These are phyloP conservation scores for Leptodermis oblonga DNA, from an alignment of 257 asterid species.

Conservation along the genomic window DNA sequence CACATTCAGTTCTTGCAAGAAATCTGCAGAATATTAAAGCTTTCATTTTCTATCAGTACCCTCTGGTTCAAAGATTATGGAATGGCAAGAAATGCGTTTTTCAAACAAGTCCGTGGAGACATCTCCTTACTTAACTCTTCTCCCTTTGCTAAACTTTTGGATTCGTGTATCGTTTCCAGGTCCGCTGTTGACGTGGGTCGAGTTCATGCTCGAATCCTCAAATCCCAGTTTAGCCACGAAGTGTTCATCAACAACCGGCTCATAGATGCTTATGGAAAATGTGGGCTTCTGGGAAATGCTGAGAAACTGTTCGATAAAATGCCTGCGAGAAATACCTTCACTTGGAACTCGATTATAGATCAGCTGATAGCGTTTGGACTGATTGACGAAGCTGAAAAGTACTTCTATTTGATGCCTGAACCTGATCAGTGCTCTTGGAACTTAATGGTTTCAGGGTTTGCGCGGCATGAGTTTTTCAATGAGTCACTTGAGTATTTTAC, in stretches of 20 bases:
- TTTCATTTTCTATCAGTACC: too few species aligned
- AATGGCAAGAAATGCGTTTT: slow-evolving; percentile 4
- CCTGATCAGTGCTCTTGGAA: slow-evolving; percentile 19
- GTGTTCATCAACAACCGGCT: slow-evolving; percentile 11
- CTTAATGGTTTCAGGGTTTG: slow-evolving; percentile 14
- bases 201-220: slow-evolving; percentile 1
- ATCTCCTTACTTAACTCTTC: slow-evolving; percentile 7
- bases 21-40: too few species aligned
- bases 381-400: slow-evolving; percentile 3
- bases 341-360: slow-evolving; percentile 15
- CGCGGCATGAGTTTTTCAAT: slow-evolving; percentile 1
- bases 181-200: slow-evolving; percentile 3
- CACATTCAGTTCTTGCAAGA: too few species aligned
- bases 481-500: slow-evolving; percentile 8
- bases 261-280: slow-evolving; percentile 12
- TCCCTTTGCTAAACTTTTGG: slow-evolving; percentile 10
- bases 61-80: slow-evolving; percentile 17
- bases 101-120: slow-evolving; percentile 8
- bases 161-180: slow-evolving; percentile 3
- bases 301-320: slow-evolving; percentile 6
- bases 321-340: slow-evolving; percentile 9
- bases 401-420: slow-evolving; percentile 6
- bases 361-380: slow-evolving; percentile 1
- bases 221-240: slow-evolving; percentile 9
- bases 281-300: slow-evolving; percentile 9